phyloP scores from a whole-genome alignment of 139 green algal genomes.

The Coccomyxa sp. region DNA sequence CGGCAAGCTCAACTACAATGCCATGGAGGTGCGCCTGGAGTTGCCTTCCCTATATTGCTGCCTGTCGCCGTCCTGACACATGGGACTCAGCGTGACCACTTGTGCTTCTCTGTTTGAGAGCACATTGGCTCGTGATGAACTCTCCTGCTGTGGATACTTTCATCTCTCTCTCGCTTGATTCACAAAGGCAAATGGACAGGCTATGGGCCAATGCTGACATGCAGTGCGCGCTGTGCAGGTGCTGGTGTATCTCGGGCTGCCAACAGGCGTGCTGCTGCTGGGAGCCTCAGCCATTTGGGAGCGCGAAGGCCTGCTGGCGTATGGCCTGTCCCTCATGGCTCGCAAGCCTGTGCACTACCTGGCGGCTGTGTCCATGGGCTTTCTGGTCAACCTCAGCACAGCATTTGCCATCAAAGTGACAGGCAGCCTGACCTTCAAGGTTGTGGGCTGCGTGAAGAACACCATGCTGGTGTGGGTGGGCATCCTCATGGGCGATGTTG shows the following conservation, averaged over 20 bases:
- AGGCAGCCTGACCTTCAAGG: conserved; percentile 72
- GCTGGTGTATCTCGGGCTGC: conserved; percentile 52
- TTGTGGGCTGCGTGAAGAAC: conserved; percentile 62
- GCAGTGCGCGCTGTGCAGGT: conserved; percentile 42
- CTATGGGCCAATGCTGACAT: too few species aligned
- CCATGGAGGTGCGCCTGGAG: conserved; percentile 6
- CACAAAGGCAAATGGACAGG: too few species aligned
- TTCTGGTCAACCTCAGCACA: conserved; percentile 55
- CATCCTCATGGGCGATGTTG: conserved; percentile 29
- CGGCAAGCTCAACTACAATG: conserved; percentile 13
- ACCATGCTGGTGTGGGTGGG: conserved; percentile 42
- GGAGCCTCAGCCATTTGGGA: conserved; percentile 27
- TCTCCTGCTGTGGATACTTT: too few species aligned
- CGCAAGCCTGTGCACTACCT: conserved; percentile 20
- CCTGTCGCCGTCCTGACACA: too few species aligned
- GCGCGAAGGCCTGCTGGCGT: conserved; percentile 15
- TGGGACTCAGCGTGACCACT: too few species aligned
- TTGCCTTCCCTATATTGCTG: too few species aligned
- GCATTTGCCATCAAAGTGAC: conserved; percentile 60
- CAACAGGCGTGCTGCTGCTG: conserved; percentile 41
- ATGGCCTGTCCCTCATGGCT: conserved; percentile 23
- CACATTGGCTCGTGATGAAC: too few species aligned
- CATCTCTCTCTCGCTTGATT: too few species aligned
- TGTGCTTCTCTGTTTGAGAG: too few species aligned
- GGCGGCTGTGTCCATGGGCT: conserved; percentile 24